Evolutionary conservation across 495 filamentous ascomycete species (phyloP).

Genomic region (Chaetomium cochliodes): DNA sequence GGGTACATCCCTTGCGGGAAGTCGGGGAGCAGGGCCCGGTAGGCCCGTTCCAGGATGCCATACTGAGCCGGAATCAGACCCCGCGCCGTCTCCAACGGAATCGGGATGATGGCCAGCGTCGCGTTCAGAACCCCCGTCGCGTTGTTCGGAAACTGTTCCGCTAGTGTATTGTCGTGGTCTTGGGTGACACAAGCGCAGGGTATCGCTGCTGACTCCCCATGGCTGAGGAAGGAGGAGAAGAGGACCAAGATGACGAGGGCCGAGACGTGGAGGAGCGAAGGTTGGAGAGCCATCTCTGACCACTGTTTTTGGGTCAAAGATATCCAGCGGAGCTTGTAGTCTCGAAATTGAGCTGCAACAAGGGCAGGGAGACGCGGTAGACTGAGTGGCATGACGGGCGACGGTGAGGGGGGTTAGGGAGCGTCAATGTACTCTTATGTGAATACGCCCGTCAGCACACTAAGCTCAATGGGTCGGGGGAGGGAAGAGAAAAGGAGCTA

Average conservation of each 20-base stretch:
- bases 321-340: slow-evolving; percentile 23
- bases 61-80: slow-evolving; percentile 40
- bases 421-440: slow-evolving; percentile 18
- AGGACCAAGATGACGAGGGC: slow-evolving; percentile 29
- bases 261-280: slow-evolving; percentile 30
- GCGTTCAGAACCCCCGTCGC: slow-evolving; percentile 46
- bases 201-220: slow-evolving; percentile 26
- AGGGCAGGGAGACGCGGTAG: slow-evolving; percentile 33
- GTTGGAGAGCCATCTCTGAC: slow-evolving; percentile 30
- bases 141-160: slow-evolving; percentile 38
- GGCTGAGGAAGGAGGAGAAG: slow-evolving; percentile 30
- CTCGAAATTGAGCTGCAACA: slow-evolving; percentile 23
- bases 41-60: slow-evolving; percentile 42
- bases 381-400: slow-evolving; percentile 30
- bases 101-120: slow-evolving; percentile 43
- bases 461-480: slow-evolving; percentile 3
- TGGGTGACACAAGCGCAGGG: slow-evolving; percentile 37
- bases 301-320: slow-evolving; percentile 26
- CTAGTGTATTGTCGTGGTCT: slow-evolving; percentile 39
- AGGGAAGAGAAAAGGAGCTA: not conserved
- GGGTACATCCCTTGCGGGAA: slow-evolving; percentile 48
- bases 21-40: slow-evolving; percentile 37
- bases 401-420: not conserved
- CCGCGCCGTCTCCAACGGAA: slow-evolving; percentile 37
- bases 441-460: slow-evolving; percentile 24